Conservation (phyloP, 352 stramenopile species). For the Pythium folliculosum region DNA sequence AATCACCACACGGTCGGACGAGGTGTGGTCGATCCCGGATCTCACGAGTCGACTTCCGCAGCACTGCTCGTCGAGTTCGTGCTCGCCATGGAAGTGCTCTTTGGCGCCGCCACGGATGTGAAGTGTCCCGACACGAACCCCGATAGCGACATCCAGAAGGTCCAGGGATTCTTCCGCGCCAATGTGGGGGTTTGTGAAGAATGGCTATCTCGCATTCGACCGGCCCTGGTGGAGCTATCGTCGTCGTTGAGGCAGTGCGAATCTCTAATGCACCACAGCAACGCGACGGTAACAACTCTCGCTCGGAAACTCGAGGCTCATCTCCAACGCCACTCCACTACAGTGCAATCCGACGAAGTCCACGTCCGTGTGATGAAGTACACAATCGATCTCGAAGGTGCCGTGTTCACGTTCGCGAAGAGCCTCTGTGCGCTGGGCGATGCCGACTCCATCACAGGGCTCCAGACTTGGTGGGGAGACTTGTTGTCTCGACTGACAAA, state of each 20-base stretch:
- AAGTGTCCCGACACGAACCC: constrained; percentile 15
- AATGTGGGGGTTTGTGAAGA: constrained; percentile 33
- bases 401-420: constrained; percentile 19
- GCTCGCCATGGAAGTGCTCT: constrained; percentile 22
- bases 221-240: constrained; percentile 17
- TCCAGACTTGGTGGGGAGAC: constrained; percentile 24
- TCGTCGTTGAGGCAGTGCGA: constrained; percentile 13
- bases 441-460: constrained; percentile 20
- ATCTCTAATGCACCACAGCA: constrained; percentile 17
- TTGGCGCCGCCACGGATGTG: constrained; percentile 19
- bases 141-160: constrained; percentile 27
- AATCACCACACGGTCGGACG: constrained; percentile 25
- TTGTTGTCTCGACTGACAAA: constrained; percentile 2
- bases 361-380: constrained; percentile 16
- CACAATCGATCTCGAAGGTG: constrained; percentile 18
- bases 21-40: too few relatives aligned
- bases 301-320: constrained; percentile 22
- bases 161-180: constrained; percentile 30
- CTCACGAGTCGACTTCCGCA: constrained; percentile 7
- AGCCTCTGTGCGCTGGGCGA: constrained; percentile 21
- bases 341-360: not conserved
- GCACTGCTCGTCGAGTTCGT: constrained; percentile 31
- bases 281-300: constrained; percentile 2
- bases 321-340: not conserved
- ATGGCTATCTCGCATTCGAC: constrained; percentile 28